Evolutionary conservation across 176 grass and related monocot genomes (phyloP).

Genomic region (Oryza glumipatula): DNA sequence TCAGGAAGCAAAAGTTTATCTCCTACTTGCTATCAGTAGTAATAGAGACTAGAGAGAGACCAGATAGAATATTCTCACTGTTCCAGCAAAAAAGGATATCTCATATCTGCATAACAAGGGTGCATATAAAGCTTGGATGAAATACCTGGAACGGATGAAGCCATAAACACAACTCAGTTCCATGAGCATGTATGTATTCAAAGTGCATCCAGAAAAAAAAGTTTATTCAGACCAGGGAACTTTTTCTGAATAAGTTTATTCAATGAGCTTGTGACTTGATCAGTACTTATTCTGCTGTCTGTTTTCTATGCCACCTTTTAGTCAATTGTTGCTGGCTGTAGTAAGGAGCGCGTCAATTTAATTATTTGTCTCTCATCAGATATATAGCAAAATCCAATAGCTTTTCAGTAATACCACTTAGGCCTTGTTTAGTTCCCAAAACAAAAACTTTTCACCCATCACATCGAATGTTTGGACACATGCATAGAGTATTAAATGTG

Average conservation of each 20-base stretch:
- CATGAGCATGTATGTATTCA: background rate
- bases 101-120: background rate
- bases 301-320: background rate
- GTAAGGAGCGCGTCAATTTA: background rate
- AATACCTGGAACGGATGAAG: background rate
- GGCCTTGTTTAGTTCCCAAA: no score
- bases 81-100: background rate
- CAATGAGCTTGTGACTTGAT: background rate
- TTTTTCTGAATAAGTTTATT: background rate
- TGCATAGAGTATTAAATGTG: no score
- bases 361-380: background rate
- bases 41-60: background rate
- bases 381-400: background rate
- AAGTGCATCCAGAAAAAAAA: background rate
- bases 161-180: background rate
- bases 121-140: background rate
- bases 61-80: background rate
- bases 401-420: background rate
- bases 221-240: background rate
- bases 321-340: background rate
- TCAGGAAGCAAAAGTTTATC: constrained; percentile 17
- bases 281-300: no score
- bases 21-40: background rate
- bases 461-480: no score
- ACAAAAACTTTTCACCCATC: no score